Evolutionary conservation across 2,329 filamentous ascomycete genomes (phyloP), one percentile per base, ranked within the genome.

Genomic region (Xylariaceae sp.): DNA sequence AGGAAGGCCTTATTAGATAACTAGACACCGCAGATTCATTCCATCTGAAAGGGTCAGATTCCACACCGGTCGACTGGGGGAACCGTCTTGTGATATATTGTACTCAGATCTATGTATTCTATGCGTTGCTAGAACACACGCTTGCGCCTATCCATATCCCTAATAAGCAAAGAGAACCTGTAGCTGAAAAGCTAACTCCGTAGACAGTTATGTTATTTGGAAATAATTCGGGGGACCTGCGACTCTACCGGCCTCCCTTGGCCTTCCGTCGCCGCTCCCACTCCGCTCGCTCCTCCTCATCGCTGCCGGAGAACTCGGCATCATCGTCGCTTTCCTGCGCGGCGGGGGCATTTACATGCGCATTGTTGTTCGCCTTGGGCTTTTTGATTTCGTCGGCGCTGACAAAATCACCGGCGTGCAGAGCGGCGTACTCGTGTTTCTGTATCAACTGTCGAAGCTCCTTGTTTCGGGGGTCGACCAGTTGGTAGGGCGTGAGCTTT

Each of bases 401-500:
- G 34, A 83, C 75, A 56, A 83, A 83, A 60, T 85, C 83, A 29
- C 80, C 80, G 2, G 74, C 74, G 60, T 84, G 83, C 51, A 81
- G 73, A 59, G 69, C 68, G 6, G 81, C 76, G 65, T 88, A 87
- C 74, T 91, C 86, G 58, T 87, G 86, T 72, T 84, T 83, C 70
- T 84, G 78, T 65, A 92, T 80, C 54, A 87, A 72, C 42, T 79
- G 76, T 59, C 79, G 75, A 50, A 92, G 74, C 49, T 77, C 79
- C 21, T 67, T 66, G 71, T 92, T 89, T 45, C 78, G 67, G 15
- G 88, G 88, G 71, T 92, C 88, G 51, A 86, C 85, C 57, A 92
- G 79, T 71, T 91, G 85, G 50, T 80, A 67, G 26, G 89, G 80
- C 47, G 85, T 88, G 55, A 90, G 78, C 64, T 86, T 85, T 49